Evolutionary conservation across 2,329 filamentous ascomycete genomes (phyloP).

Genomic region (Fusarium decemcellulare): DNA sequence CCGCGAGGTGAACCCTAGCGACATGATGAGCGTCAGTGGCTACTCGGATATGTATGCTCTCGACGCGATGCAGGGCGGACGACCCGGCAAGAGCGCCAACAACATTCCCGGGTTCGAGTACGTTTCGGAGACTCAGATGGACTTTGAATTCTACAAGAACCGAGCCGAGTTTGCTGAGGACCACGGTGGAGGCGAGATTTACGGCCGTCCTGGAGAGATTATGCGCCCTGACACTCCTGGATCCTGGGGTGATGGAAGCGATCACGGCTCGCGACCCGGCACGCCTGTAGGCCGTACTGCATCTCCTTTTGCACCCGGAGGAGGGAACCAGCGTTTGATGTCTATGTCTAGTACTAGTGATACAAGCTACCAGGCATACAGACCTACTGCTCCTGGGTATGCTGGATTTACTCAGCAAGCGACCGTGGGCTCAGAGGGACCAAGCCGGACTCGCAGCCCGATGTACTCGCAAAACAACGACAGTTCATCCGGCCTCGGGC

Average conservation of each 20-base stretch:
- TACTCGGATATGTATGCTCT: conserved; percentile 88
- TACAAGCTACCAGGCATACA: conserved; percentile 50
- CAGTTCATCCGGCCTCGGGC: conserved; percentile 66
- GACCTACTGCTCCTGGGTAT: conserved; percentile 29
- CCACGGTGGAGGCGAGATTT: conserved; percentile 82
- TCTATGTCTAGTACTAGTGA: conserved; percentile 44
- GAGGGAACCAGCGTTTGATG: conserved; percentile 45
- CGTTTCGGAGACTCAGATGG: conserved; percentile 87
- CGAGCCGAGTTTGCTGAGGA: conserved; percentile 89
- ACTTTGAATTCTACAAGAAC: conserved; percentile 94
- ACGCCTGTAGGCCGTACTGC: conserved; percentile 58
- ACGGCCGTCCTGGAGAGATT: conserved; percentile 72
- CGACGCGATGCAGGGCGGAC: conserved; percentile 78
- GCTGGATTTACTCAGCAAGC: conserved; percentile 45
- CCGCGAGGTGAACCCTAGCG: conserved; percentile 69
- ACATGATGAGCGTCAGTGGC: conserved; percentile 73
- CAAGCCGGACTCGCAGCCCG: conserved; percentile 59
- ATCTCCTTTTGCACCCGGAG: conserved; percentile 53
- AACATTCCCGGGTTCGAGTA: conserved; percentile 85
- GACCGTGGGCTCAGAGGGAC: conserved; percentile 40
- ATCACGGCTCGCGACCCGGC: conserved; percentile 62
- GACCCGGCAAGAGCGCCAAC: conserved; percentile 61
- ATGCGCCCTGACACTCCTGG: conserved; percentile 74
- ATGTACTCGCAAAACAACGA: conserved; percentile 67
- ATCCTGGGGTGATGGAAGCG: conserved; percentile 62